Evolutionary conservation across 306 rosid genomes (phyloP).

Genomic region (Cucurbita ficifolia): DNA sequence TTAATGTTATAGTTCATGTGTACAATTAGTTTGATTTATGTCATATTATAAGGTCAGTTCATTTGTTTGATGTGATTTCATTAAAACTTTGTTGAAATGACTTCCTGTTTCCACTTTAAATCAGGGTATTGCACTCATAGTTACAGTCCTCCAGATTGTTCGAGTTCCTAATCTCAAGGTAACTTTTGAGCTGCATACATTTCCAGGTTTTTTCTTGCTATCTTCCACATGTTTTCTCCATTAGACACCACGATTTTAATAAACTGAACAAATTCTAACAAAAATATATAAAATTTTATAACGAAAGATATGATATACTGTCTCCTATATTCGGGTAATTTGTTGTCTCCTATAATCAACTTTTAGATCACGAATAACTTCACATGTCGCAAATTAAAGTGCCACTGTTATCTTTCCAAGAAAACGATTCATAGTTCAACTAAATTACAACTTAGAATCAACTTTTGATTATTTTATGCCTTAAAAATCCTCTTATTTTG

Average conservation of each 20-base stretch:
- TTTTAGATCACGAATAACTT: background rate
- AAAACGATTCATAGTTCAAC: background rate
- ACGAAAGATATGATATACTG: too few species aligned
- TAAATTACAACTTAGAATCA: background rate
- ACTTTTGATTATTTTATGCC: background rate
- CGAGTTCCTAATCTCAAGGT: constrained; percentile 98
- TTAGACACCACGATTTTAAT: too few species aligned
- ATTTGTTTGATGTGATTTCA: background rate
- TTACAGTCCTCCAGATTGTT: constrained; percentile 96
- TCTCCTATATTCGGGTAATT: too few species aligned
- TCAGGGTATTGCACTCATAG: constrained; percentile 87
- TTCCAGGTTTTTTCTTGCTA: too few species aligned
- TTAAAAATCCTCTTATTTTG: background rate
- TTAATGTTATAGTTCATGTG: background rate
- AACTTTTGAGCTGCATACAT: background rate
- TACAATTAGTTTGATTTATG: background rate
- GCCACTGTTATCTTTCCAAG: background rate
- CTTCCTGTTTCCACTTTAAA: constrained; percentile 2
- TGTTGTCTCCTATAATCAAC: background rate
- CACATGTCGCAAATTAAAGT: background rate
- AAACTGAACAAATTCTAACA: too few species aligned
- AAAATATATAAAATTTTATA: background rate
- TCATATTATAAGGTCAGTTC: background rate
- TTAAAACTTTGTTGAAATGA: background rate
- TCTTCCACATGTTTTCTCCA: too few species aligned